Base-by-base conservation (phyloP, 2,329 filamentous ascomycete genomes). In the Blastomyces parvus region DNA sequence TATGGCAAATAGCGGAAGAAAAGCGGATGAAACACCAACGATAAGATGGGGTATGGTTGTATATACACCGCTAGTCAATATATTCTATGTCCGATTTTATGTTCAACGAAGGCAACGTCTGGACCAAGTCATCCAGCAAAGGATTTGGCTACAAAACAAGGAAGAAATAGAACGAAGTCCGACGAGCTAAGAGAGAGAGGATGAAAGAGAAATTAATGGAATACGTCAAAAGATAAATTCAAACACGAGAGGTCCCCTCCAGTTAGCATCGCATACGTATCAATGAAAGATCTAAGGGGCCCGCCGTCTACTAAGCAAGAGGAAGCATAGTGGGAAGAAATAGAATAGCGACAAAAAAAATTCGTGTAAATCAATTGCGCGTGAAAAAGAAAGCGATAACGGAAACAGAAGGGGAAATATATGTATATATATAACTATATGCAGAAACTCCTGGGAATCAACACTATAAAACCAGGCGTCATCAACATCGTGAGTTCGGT, bases 401-500 rank as follows among this genome's bases (percentile, higher is more conserved):
- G n/a, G 40, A 59, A 44, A 36, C 17, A 33, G 5, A 59, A n/a
- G 3, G 25, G 57, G n/a, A 36, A 1, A n/a, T 53, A 55, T 36
- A n/a, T 33, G 30, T n/a, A 9, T 17, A 55, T 19, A 53, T 25
- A 52, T 25, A 52, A 8, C 25, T 25, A 27, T 17, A 36, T 55
- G 17, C 40, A 42, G 25, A 44, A 48, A 59, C 57, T 46, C 57
- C 57, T 59, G 57, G 40, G 57, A 33, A 59, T n/a, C n/a, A 11
- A 57, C 55, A 57, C 57, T 30, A 13, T 25, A 46, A 33, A 17
- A 44, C 38, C 13, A 22, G 33, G 40, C 33, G 22, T 59, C 57
- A 59, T 48, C 36, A 59, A 59, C 40, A 40, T 59, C 57, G 19
- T 59, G 57, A 46, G 33, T 17, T 59, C 56, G 22, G 56, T 59